A percentile compares a stretch with the other conserved stretches of the same genome.
These are phyloP conservation scores for Yarrowia phangngaensis DNA, from an alignment of 805 yeast species.

Conservation along the genomic window DNA sequence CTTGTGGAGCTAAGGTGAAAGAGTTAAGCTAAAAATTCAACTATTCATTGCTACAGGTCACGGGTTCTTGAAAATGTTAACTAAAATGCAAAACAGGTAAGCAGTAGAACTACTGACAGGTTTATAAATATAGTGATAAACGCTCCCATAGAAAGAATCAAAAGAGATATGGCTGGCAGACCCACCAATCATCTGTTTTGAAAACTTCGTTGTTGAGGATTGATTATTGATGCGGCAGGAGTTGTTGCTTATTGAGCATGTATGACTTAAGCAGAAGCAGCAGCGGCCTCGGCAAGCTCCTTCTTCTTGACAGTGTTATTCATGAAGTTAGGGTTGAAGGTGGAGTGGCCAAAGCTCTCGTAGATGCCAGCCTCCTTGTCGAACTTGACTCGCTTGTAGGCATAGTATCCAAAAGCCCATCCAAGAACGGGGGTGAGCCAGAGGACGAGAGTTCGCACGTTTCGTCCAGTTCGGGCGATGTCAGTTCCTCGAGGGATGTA, in stretches of 20 bases:
- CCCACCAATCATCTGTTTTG: background rate
- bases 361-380: slow-evolving; percentile 22
- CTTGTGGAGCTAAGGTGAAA: no score
- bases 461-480: slow-evolving; percentile 4
- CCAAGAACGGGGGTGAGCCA: slow-evolving; percentile 25
- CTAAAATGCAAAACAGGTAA: slow-evolving; percentile 23
- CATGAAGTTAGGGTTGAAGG: slow-evolving; percentile 23
- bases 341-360: slow-evolving; percentile 19
- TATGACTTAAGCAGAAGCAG: background rate
- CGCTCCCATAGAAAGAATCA: slow-evolving; percentile 6
- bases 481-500: slow-evolving; percentile 5
- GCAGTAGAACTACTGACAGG: slow-evolving; percentile 13
- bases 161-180: background rate
- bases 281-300: slow-evolving; percentile 1
- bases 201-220: background rate
- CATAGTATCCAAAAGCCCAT: slow-evolving; percentile 25
- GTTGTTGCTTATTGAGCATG: slow-evolving; percentile 21
- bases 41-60: no score
- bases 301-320: slow-evolving; percentile 19
- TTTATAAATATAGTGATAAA: slow-evolving; percentile 24
- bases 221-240: background rate
- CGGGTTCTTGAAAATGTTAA: no score
- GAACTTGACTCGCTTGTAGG: slow-evolving; percentile 26
- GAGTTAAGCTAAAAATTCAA: no score
- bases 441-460: background rate